These are phyloP conservation scores for Talaromyces verruculosus DNA, from an alignment of 2,329 filamentous ascomycete genomes.

Conservation along the genomic window DNA sequence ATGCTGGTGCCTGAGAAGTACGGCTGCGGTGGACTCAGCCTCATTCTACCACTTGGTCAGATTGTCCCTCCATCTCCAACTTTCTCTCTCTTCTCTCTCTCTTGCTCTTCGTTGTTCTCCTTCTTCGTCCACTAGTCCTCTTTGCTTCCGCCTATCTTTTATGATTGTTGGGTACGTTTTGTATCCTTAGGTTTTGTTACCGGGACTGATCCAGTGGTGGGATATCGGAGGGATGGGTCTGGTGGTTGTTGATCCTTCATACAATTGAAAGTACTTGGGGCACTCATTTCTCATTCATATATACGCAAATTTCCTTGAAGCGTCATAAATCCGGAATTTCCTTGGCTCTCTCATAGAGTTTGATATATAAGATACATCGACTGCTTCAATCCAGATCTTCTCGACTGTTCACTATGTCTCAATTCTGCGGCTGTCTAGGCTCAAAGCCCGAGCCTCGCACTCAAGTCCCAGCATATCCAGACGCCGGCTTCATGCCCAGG, in stretches of 20 bases:
- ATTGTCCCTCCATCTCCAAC: neutral
- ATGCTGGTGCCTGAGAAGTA: constrained; percentile 22
- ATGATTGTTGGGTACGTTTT: neutral
- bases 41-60: constrained; percentile 10
- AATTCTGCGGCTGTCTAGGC: constrained; percentile 21
- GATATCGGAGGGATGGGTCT: constrained; percentile 8
- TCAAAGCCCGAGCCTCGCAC: constrained; percentile 7
- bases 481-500: constrained; percentile 16
- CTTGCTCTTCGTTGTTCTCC: neutral
- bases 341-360: too few species aligned
- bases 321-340: neutral
- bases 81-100: neutral
- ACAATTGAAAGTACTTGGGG: neutral
- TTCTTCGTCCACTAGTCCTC: neutral
- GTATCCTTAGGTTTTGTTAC: constrained; percentile 4
- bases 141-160: neutral
- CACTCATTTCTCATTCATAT: neutral
- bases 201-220: neutral
- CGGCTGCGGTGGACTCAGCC: constrained; percentile 12
- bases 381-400: neutral
- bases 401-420: constrained; percentile 9
- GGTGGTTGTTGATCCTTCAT: neutral
- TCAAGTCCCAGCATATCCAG: constrained; percentile 18
- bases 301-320: neutral
- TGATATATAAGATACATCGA: neutral